Conservation (phyloP, 352 stramenopile species). For the Phytopythium chamaehyphon region DNA sequence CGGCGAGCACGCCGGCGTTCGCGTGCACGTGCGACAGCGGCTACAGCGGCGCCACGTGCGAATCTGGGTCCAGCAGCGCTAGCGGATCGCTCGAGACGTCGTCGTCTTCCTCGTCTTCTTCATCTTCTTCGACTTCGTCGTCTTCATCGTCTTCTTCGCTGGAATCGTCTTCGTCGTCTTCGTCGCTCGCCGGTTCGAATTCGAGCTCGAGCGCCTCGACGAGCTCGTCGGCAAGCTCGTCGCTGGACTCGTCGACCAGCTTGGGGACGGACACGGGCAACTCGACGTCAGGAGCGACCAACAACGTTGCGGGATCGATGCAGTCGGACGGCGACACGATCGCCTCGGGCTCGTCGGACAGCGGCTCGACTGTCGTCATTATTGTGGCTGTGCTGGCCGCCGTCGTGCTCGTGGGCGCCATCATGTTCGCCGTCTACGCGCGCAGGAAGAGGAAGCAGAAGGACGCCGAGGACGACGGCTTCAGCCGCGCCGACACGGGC, state of each 20-base stretch:
- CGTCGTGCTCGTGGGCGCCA: constrained; percentile 54
- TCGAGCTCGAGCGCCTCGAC: constrained; percentile 7
- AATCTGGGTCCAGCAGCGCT: constrained; percentile 1
- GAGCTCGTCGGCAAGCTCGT: constrained; percentile 11
- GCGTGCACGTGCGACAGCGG: constrained; percentile 60
- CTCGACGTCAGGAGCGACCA: constrained; percentile 11
- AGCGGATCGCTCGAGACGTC: constrained; percentile 10
- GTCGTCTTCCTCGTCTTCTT: constrained; percentile 6
- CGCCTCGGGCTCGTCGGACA: constrained; percentile 26
- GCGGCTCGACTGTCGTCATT: constrained; percentile 58
- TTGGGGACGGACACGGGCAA: constrained; percentile 6
- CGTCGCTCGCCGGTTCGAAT: constrained; percentile 10
- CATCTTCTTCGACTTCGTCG: too few relatives aligned
- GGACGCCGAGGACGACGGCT: constrained; percentile 40
- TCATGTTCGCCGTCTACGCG: constrained; percentile 73
- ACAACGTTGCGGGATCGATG: constrained; percentile 11
- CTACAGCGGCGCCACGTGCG: constrained; percentile 65
- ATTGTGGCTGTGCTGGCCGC: constrained; percentile 59
- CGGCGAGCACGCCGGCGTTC: constrained; percentile 35
- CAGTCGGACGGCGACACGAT: constrained; percentile 14
- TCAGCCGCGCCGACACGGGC: constrained; percentile 33
- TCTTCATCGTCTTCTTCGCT: too few relatives aligned
- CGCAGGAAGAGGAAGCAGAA: constrained; percentile 65
- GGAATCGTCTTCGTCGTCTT: constrained; percentile 7
- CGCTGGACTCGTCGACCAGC: constrained; percentile 11